Conservation (phyloP, 495 filamentous ascomycete genomes). For the Platismatia glauca region DNA sequence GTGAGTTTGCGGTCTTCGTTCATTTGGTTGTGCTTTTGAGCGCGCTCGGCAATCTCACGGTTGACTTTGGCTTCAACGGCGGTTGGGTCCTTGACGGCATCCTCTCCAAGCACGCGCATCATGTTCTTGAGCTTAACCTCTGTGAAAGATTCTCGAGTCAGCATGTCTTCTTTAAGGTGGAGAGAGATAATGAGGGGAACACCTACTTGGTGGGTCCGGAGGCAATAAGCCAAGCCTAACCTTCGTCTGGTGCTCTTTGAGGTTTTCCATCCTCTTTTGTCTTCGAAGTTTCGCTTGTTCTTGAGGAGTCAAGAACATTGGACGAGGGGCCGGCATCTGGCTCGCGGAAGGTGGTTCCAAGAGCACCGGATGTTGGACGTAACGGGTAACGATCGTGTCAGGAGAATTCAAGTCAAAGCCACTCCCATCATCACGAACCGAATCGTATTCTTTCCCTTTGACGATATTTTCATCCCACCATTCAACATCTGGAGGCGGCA, state of each 20-base stretch:
- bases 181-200: neutral
- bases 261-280: slow-evolving; percentile 78
- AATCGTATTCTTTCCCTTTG: slow-evolving; percentile 61
- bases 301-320: slow-evolving; percentile 83
- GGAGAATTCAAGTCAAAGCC: slow-evolving; percentile 51
- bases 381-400: slow-evolving; percentile 78
- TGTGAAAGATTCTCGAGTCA: neutral
- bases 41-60: slow-evolving; percentile 77
- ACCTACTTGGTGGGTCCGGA: slow-evolving; percentile 58
- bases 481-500: slow-evolving; percentile 77
- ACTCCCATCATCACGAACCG: slow-evolving; percentile 48
- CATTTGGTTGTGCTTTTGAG: slow-evolving; percentile 58
- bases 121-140: slow-evolving; percentile 14
- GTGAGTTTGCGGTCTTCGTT: slow-evolving; percentile 88
- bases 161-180: neutral
- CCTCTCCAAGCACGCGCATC: slow-evolving; percentile 85
- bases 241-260: slow-evolving; percentile 95
- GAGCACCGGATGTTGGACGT: slow-evolving; percentile 89
- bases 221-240: slow-evolving; percentile 82
- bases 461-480: slow-evolving; percentile 97
- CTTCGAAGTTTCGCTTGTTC: slow-evolving; percentile 88
- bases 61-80: slow-evolving; percentile 93
- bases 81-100: slow-evolving; percentile 95
- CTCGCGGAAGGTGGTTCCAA: slow-evolving; percentile 87
- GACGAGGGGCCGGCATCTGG: slow-evolving; percentile 66